phyloP scores from a whole-genome alignment of 2,329 filamentous ascomycete species.

The Trichoderma aggressivum region DNA sequence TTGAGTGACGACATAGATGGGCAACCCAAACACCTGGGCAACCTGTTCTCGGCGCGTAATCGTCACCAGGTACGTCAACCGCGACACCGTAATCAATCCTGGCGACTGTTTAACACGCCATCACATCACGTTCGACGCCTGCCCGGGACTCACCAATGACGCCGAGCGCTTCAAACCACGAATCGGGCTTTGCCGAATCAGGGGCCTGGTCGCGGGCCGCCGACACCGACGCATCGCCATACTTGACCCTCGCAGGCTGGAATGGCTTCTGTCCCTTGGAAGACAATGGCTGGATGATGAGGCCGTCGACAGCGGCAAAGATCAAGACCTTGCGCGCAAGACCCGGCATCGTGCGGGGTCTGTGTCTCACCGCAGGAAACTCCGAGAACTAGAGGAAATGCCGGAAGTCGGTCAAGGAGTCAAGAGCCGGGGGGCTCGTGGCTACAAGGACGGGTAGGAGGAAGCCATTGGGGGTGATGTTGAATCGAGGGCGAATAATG shows the following conservation, averaged over 20 bases:
- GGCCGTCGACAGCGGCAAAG: constrained; percentile 76
- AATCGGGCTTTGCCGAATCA: constrained; percentile 43
- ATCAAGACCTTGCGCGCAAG: constrained; percentile 77
- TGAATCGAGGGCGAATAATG: constrained; percentile 7
- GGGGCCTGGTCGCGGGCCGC: constrained; percentile 44
- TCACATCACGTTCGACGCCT: neutral
- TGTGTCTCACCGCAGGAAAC: neutral
- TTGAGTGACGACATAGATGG: constrained; percentile 83
- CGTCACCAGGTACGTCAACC: constrained; percentile 77
- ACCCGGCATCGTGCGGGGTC: constrained; percentile 59
- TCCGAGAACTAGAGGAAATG: neutral
- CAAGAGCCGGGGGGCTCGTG: constrained; percentile 3
- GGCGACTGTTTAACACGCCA: neutral
- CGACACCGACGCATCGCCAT: constrained; percentile 54
- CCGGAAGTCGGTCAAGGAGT: neutral
- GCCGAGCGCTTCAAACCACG: constrained; percentile 58
- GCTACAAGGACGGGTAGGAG: neutral
- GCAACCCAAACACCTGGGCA: constrained; percentile 76
- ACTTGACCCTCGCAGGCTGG: constrained; percentile 66
- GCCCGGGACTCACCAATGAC: constrained; percentile 48
- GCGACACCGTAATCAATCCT: constrained; percentile 84
- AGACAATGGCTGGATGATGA: constrained; percentile 72
- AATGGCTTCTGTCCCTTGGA: constrained; percentile 54
- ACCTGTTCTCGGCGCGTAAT: constrained; percentile 86
- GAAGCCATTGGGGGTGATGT: constrained; percentile 9